Base-by-base conservation (phyloP, 208 protist species). In the Acanthamoeba lenticulata region DNA sequence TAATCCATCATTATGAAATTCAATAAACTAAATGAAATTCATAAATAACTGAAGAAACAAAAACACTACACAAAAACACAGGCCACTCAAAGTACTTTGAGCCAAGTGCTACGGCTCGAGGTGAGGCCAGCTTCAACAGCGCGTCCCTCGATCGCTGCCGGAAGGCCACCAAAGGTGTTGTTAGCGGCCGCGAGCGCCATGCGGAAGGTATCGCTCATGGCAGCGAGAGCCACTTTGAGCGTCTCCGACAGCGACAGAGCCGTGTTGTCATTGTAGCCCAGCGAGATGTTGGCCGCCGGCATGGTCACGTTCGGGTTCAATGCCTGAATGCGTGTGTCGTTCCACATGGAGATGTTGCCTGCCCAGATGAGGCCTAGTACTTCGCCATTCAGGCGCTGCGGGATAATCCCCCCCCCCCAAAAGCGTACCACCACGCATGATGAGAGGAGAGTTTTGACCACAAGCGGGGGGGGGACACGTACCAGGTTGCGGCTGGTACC, bases 321-420 rank as follows among this genome's bases (percentile, higher is more conserved):
- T 7, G 77, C 77, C 38, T 34, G 6, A 47, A 86, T 86, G 77
- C 38, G 38, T 57, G 77, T 13, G 36, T 86, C 77, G 45, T 47
- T 86, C 77, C 77, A 86, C 45, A 36, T 86, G 77, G 77, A 44
- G 77, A 86, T 47, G 38, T 86, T 86, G 15, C 77, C 77, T 29
- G 45, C 11, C 77, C 77, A 86, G 45, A 86, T 86, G 34, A 57
- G 15, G 27, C 38, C 77, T n/a, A 86, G 77, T 19, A 29, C 42
- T 27, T 86, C 45, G 15, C 77, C n/a, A 17, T 86, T 29, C 38
- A 86, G 57, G 7, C 57, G 15, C 77, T 86, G n/a, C n/a, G n/a
- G n/a, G n/a, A n/a, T n/a, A n/a, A n/a, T n/a, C n/a, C n/a, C n/a
- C n/a, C n/a, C n/a, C n/a, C n/a, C n/a, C n/a, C n/a, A n/a, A n/a